Evolutionary conservation across 257 asterid species (phyloP).

Genomic region (Capsicum baccatum): DNA sequence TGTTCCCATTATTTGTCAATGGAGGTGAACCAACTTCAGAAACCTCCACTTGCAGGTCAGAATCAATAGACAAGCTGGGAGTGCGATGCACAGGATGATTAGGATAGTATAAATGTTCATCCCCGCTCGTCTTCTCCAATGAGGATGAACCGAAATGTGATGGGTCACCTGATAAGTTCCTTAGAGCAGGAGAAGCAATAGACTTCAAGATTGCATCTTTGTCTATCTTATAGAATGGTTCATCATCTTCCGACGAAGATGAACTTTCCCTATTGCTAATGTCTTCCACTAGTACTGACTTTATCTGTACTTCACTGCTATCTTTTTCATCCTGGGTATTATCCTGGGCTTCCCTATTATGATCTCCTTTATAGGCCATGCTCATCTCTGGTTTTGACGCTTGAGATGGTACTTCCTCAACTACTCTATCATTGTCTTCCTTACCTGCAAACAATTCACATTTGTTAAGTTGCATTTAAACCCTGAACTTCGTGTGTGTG

Average conservation of each 20-base stretch:
- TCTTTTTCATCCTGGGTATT: conserved; percentile 30
- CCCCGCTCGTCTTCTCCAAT: conserved; percentile 42
- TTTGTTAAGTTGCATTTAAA: neutral
- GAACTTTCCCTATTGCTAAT: conserved; percentile 40
- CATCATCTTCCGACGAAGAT: conserved; percentile 64
- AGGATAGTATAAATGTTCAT: conserved; percentile 42
- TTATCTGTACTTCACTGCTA: conserved; percentile 35
- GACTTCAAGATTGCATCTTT: conserved; percentile 75
- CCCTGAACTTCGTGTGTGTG: too few species aligned
- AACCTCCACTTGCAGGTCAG: conserved; percentile 91
- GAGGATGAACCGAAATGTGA: conserved; percentile 33
- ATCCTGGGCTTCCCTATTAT: conserved; percentile 35
- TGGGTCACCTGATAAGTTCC: conserved; percentile 39
- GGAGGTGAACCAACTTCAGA: conserved; percentile 81
- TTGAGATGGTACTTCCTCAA: conserved; percentile 48
- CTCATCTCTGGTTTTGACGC: conserved; percentile 38
- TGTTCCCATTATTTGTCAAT: conserved; percentile 52
- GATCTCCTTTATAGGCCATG: conserved; percentile 40
- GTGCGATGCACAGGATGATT: conserved; percentile 43
- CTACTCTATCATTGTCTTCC: conserved; percentile 36
- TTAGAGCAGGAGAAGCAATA: conserved; percentile 56
- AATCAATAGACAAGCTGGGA: conserved; percentile 70
- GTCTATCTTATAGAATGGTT: conserved; percentile 55
- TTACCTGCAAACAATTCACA: conserved; percentile 39
- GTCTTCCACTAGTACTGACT: conserved; percentile 36